Base-by-base conservation (phyloP, 768 basidiomycete species). In the Pulveroboletus frians region DNA sequence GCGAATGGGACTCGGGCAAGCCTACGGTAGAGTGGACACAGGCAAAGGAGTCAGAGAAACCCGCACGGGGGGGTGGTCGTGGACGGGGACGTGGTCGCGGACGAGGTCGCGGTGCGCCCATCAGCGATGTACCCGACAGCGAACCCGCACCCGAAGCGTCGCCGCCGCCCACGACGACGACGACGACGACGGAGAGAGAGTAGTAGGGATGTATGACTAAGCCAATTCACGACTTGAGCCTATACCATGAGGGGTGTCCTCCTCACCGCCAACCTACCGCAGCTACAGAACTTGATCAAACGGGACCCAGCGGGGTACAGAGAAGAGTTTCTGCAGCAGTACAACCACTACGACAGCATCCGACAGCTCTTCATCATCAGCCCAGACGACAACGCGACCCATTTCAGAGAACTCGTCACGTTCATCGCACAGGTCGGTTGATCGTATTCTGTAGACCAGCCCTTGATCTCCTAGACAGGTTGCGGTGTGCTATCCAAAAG, bases 281-380 rank as follows among this genome's bases (percentile, higher is more conserved):
- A 96, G 63, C 77, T 99, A 8, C 95, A 98, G 67, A 97, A 97
- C 65, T 76, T 98, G 46, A 93, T 99, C 67, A 99, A 99, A 65
- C 80, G 96, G 38, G 92, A 96, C 66, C 89, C 95, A 3, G 68
- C 72, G 9, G 84, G 81, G 0, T 98, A 99, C 74, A 87, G 81
- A 64, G 95, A 98, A 53, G 96, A 99, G 59, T 99, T 98, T 58
- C 64, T 93, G 14, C 92, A 92, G 55, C 95, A 99, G 76, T 96
- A 92, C 86, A 90, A 89, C 52, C 91, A 95, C 67, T 98, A 94
- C 70, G 81, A 88, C 57, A 88, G 84, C 55, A 84, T 88, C 47
- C 81, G 89, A 30, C 81, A 91, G 60, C 88, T 99, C 54, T 92
- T 93, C 60, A 77, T 78, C 58, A 73, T 85, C 51, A 83, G 83